Evolutionary conservation across 139 green algal species (phyloP).

Genomic region (Edaphochlamys debaryana): DNA sequence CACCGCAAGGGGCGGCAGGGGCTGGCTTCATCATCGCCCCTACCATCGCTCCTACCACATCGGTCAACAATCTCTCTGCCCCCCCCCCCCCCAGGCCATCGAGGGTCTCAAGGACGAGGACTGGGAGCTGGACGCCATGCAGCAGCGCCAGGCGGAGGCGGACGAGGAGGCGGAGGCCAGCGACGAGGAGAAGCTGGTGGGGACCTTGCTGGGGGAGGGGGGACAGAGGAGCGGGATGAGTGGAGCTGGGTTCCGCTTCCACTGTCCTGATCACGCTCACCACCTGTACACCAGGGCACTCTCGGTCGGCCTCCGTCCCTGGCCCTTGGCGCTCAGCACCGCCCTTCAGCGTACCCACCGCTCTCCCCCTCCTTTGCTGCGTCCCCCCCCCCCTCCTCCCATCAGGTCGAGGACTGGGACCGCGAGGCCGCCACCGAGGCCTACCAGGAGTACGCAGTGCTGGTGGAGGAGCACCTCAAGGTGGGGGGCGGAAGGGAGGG

Average conservation of each 20-base stretch:
- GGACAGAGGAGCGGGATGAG: background rate
- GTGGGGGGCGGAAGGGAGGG: background rate
- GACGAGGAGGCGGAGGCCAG: slow-evolving; percentile 63
- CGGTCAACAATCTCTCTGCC: no score
- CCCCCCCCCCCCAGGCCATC: slow-evolving; percentile 28
- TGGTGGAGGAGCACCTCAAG: slow-evolving; percentile 45
- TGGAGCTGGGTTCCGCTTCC: background rate
- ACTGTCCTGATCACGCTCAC: background rate
- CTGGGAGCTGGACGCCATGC: slow-evolving; percentile 77
- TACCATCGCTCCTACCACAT: no score
- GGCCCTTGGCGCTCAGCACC: no score
- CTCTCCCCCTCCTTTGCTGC: background rate
- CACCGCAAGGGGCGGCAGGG: no score
- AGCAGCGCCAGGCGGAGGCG: slow-evolving; percentile 64
- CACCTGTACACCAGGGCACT: no score
- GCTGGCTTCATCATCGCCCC: no score
- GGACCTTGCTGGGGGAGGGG: no score
- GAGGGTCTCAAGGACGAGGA: slow-evolving; percentile 57
- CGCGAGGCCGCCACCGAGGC: slow-evolving; percentile 60
- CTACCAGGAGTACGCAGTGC: slow-evolving; percentile 61
- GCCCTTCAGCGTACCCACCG: no score
- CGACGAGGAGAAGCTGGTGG: slow-evolving; percentile 64
- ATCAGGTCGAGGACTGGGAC: slow-evolving; percentile 78
- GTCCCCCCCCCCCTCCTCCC: background rate
- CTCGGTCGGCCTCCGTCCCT: no score